Evolutionary conservation across 2,329 filamentous ascomycete genomes (phyloP).

Genomic region (Colletotrichum coccodes): DNA sequence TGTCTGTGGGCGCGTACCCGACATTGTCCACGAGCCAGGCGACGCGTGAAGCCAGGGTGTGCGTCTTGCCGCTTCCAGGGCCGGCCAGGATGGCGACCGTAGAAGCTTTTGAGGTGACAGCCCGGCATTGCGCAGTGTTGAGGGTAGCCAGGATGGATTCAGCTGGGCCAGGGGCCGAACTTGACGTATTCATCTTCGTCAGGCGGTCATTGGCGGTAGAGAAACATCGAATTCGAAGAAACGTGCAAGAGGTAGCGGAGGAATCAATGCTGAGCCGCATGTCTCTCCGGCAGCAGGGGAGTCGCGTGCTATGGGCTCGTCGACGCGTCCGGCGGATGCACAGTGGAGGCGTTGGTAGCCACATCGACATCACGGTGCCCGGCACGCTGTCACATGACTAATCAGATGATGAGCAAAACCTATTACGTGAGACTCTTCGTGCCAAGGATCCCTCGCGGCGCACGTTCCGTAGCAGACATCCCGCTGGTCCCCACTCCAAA

Average conservation of each 20-base stretch:
- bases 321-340: slow-evolving; percentile 8
- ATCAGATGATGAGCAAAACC: fast-evolving
- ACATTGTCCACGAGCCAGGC: slow-evolving; percentile 84
- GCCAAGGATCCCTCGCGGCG: neutral
- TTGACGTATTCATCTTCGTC: slow-evolving; percentile 27
- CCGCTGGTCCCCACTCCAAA: neutral
- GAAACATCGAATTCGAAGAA: neutral
- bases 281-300: neutral
- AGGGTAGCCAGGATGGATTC: slow-evolving; percentile 57
- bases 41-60: slow-evolving; percentile 91
- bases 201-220: slow-evolving; percentile 1
- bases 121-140: slow-evolving; percentile 65
- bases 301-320: neutral
- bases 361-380: neutral
- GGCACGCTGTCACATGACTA: slow-evolving; percentile 23
- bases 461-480: slow-evolving; percentile 4
- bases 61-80: slow-evolving; percentile 86
- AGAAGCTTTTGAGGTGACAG: slow-evolving; percentile 61
- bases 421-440: fast-evolving
- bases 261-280: neutral
- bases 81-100: slow-evolving; percentile 76
- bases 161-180: slow-evolving; percentile 28
- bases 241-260: neutral
- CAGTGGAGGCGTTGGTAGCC: neutral
- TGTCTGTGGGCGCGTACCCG: slow-evolving; percentile 81